Conservation (phyloP, 2,329 filamentous ascomycete genomes). For the Pseudocercospora musae region DNA sequence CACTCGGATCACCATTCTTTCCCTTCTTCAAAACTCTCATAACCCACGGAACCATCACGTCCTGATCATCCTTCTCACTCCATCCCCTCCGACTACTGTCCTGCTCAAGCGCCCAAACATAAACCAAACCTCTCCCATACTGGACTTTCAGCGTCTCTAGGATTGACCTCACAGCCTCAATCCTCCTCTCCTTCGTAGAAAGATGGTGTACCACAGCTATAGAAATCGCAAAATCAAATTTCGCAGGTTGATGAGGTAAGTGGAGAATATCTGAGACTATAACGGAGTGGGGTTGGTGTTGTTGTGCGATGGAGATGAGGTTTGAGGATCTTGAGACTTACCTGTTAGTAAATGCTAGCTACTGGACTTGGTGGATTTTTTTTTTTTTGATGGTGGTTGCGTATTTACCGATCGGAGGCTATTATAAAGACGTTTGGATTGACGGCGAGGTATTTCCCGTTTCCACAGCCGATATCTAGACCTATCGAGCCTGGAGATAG, state of each 20-base stretch:
- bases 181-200: constrained; percentile 69
- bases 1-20: constrained; percentile 16
- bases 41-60: constrained; percentile 96
- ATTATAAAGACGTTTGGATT: constrained; percentile 76
- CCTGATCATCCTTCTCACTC: constrained; percentile 78
- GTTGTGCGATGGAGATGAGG: constrained; percentile 56
- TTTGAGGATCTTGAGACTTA: constrained; percentile 52
- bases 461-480: constrained; percentile 90
- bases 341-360: constrained; percentile 20
- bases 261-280: constrained; percentile 77
- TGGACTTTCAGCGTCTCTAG: constrained; percentile 58
- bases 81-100: constrained; percentile 80
- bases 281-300: constrained; percentile 61
- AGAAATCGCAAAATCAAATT: constrained; percentile 86
- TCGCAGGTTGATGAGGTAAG: constrained; percentile 67
- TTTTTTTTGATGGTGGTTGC: neutral
- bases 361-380: neutral
- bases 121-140: constrained; percentile 65
- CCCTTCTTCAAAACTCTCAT: constrained; percentile 47
- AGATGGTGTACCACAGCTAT: constrained; percentile 95
- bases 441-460: constrained; percentile 88
- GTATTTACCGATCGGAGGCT: constrained; percentile 74
- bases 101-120: constrained; percentile 96
- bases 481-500: constrained; percentile 71
- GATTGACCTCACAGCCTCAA: constrained; percentile 68